Conservation (phyloP, 192 early-diverging fungal species). For the Gigaspora rosea region DNA sequence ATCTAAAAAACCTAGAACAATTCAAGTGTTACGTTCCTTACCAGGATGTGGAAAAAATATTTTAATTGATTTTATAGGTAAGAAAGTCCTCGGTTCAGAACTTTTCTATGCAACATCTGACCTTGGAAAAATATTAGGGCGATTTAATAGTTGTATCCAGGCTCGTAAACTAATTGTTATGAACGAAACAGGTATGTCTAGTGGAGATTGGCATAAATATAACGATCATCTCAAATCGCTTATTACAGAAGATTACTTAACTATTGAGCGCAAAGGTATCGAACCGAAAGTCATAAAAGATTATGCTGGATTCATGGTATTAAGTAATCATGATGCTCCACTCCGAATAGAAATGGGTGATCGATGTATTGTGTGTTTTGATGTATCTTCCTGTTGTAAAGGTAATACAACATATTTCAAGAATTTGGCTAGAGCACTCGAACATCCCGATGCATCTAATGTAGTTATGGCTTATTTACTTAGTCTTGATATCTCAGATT, state of each 20-base stretch:
- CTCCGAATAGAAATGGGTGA: not conserved
- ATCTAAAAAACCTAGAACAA: not conserved
- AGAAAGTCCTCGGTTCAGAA: not conserved
- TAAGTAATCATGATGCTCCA: slow-evolving; percentile 16
- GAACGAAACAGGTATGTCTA: not conserved
- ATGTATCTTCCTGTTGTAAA: not conserved
- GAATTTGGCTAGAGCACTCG: not conserved
- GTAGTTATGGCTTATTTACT: too few relatives aligned
- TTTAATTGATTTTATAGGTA: slow-evolving; percentile 18
- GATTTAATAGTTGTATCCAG: slow-evolving; percentile 7
- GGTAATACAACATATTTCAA: not conserved
- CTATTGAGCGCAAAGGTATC: not conserved
- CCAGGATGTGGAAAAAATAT: slow-evolving; percentile 7
- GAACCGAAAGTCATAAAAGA: not conserved
- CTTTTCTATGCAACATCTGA: slow-evolving; percentile 22
- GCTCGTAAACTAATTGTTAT: not conserved
- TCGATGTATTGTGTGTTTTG: not conserved
- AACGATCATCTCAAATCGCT: too few relatives aligned
- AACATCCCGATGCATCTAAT: not conserved
- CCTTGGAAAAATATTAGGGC: not conserved
- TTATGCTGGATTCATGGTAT: slow-evolving; percentile 11
- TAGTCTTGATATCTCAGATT: too few relatives aligned
- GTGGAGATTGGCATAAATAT: not conserved
- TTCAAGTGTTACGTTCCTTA: slow-evolving; percentile 2
- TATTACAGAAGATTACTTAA: slow-evolving; percentile 16